Evolutionary conservation across 768 basidiomycete species (phyloP).

Genomic region (Russula sp.): DNA sequence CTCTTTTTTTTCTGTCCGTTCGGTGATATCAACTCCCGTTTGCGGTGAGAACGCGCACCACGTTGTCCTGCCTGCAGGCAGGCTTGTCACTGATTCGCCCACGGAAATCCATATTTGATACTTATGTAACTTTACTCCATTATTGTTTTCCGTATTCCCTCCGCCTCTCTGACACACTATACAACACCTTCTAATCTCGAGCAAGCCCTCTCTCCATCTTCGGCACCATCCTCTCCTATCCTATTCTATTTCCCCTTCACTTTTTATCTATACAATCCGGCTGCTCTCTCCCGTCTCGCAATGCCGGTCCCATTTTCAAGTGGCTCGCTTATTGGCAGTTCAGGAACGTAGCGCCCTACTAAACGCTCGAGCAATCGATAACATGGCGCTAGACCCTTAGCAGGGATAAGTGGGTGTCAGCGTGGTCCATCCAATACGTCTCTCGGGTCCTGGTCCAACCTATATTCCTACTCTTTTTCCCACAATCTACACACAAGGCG

Average conservation of each 20-base stretch:
- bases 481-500: conserved; percentile 3
- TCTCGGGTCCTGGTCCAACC: conserved; percentile 24
- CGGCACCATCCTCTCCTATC: conserved; percentile 14
- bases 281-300: background rate
- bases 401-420: background rate
- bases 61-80: conserved; percentile 80
- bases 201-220: background rate
- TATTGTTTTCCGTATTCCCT: conserved; percentile 30
- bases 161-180: conserved; percentile 23
- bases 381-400: conserved; percentile 14
- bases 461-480: conserved; percentile 21
- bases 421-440: conserved; percentile 16
- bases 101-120: conserved; percentile 29
- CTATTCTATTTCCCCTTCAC: background rate
- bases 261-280: background rate
- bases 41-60: conserved; percentile 57
- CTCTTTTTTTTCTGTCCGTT: conserved; percentile 25
- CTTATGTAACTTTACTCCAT: conserved; percentile 44
- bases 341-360: conserved; percentile 23
- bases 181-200: conserved; percentile 22
- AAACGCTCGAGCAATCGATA: conserved; percentile 25
- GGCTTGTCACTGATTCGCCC: conserved; percentile 43
- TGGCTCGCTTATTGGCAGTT: conserved; percentile 14
- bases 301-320: background rate
- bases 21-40: conserved; percentile 31